Evolutionary conservation across 352 stramenopile species (phyloP), one percentile per base, ranked within the genome.

Genomic region (Nothophytophthora sp.): DNA sequence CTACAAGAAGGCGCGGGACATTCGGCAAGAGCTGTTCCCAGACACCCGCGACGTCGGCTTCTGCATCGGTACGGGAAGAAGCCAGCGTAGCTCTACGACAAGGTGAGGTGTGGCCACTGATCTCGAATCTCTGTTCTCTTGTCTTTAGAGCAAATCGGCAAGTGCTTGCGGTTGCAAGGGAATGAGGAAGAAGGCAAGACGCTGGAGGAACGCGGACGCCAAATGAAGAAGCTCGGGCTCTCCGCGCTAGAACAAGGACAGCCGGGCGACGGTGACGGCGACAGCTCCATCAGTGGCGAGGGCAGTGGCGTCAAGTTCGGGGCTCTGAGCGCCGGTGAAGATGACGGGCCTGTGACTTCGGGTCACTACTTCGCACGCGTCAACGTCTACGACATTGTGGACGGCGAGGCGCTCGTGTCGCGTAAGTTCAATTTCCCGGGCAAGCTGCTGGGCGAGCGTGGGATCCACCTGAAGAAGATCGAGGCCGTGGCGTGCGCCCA

Each of bases 141-240:
- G n/a, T n/a, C 4, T 22, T 22, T 44, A 91, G 82, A 93, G 25
- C 81, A 91, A 90, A 90, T 93, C 24, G 83, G 83, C 32, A 88
- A 89, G 27, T 91, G 80, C 20, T 67, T 88, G 49, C 56, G 63
- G 2, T 56, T 82, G 0, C 56, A 86, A 59, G 81, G 81, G 18
- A 57, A 80, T 1, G 64, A 86, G 53, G 78, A 86, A n/a, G 78
- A 89, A 46, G 81, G 83, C 15, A 67, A 69, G 27, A 32, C 50
- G 8, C 24, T 86, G 16, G 76, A 89, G 55, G 67, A 73, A 16
- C 59, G 81, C 50, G 77, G 77, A 2, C 62, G 71, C 4, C 70
- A 84, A 48, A 81, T 90, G 70, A 85, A 82, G 28, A 77, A 75
- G 32, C 51, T 83, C 28, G 75, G 80, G 7, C 52, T 83, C 4